A percentile compares a stretch with the other conserved stretches of the same genome.
Evolutionary conservation across 805 yeast genomes (phyloP).

Genomic region (Candida odintsovae): DNA sequence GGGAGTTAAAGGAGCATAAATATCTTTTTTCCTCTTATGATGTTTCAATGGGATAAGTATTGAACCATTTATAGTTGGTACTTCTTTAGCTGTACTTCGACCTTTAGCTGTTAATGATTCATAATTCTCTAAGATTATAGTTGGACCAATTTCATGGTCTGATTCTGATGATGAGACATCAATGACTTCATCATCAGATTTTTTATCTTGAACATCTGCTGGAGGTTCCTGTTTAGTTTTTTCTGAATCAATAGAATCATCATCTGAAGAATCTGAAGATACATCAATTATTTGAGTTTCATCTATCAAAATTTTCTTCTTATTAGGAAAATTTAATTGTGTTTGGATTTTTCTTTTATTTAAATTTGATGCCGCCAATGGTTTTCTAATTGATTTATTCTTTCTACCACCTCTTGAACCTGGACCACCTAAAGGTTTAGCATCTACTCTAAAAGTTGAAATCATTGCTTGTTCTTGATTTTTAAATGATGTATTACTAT

Average conservation of each 20-base stretch:
- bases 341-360: slow-evolving; percentile 7
- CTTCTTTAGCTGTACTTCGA: slow-evolving; percentile 16
- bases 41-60: not conserved
- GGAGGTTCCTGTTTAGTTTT: not conserved
- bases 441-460: slow-evolving; percentile 22
- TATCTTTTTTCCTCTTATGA: slow-evolving; percentile 14
- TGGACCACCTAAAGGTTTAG: slow-evolving; percentile 21
- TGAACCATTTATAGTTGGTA: not conserved
- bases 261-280: not conserved
- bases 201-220: not conserved
- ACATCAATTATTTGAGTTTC: not conserved
- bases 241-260: not conserved
- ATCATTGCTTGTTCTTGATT: slow-evolving; percentile 20
- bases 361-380: not conserved
- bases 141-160: slow-evolving; percentile 1
- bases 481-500: slow-evolving; percentile 7
- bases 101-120: slow-evolving; percentile 18
- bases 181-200: too few relatives aligned
- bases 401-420: slow-evolving; percentile 25
- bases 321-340: slow-evolving; percentile 7
- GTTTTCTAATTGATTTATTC: not conserved
- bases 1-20: slow-evolving; percentile 20
- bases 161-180: not conserved
- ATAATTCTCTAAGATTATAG: slow-evolving; percentile 17
- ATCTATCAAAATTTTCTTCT: not conserved